Base-by-base conservation (phyloP, 2,329 filamentous ascomycete species). In the Aureobasidium melanogenum region DNA sequence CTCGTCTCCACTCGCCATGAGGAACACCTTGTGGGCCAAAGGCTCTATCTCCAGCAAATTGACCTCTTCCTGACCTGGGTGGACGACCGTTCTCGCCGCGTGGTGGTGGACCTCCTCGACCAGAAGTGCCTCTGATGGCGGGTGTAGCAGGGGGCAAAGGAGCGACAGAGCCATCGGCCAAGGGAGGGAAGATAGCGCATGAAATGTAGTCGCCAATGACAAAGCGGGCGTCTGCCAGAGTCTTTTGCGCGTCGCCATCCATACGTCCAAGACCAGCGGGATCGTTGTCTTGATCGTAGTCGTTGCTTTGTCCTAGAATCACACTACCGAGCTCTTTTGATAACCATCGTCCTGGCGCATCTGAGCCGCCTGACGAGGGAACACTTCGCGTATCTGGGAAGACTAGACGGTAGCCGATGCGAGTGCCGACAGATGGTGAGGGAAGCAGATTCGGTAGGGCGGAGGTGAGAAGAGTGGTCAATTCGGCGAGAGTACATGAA, bases 201-300 rank as follows among this genome's bases (percentile, higher is more conserved):
- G 88, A 87, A 43, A 97, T 81, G 70, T 88, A 96, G 73, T 97
- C 93, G 0, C 93, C 93, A 64, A 94, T 88, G 12, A 96, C 88
- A 69, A 96, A 96, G 24, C 87, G 83, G 36, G 84, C 85, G 59
- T 95, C 89, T 39, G 80, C 80, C 34, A 97, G 75, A 9, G 89
- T 92, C 76, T 88, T 93, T 30, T 85, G 80, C 12, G 84, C 82
- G 30, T 89, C 86, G 6, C 82, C 82, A 36, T 79, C 79, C 59
- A 83, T 73, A 48, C 79, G 50, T 30, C 67, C 58, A 68, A 60
- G 30, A 58, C 63, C 63, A 24, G 57, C 56, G 7, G 51, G 71
- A 28, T 76, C 76, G 41, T 70, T 65, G 52, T 71, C 71, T 64
- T 68, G 38, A 67, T 68, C 47, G 74, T 72, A 7, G 72, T 17